phyloP scores from a whole-genome alignment of 2,329 filamentous ascomycete genomes.

The Chlorencoelia australis region DNA sequence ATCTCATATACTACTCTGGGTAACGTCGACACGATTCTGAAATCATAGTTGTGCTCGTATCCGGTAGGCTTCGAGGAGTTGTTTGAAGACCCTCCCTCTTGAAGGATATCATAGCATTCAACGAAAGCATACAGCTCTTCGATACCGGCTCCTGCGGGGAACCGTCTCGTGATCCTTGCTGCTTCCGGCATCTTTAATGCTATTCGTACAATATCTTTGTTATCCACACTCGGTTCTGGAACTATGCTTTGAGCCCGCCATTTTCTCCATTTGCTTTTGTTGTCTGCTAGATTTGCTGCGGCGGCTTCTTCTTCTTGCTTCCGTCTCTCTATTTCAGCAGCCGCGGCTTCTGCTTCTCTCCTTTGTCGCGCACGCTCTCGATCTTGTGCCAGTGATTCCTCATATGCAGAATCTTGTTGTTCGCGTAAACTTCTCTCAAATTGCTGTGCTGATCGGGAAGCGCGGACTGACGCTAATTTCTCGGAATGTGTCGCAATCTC shows the following conservation, averaged over 20 bases:
- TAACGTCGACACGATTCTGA: slow-evolving; percentile 76
- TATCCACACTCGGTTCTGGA: slow-evolving; percentile 53
- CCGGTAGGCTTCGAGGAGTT: slow-evolving; percentile 41
- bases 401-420: slow-evolving; percentile 88
- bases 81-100: slow-evolving; percentile 26
- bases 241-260: slow-evolving; percentile 66
- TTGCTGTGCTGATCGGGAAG: slow-evolving; percentile 69
- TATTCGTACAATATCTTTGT: slow-evolving; percentile 58
- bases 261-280: slow-evolving; percentile 57
- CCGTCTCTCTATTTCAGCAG: slow-evolving; percentile 55
- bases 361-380: slow-evolving; percentile 70
- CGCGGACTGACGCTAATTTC: slow-evolving; percentile 64
- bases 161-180: slow-evolving; percentile 67
- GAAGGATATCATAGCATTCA: slow-evolving; percentile 69
- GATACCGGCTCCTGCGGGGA: slow-evolving; percentile 56
- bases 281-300: slow-evolving; percentile 39
- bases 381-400: slow-evolving; percentile 80
- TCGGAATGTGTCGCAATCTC: slow-evolving; percentile 68
- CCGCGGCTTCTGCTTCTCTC: slow-evolving; percentile 64
- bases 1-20: slow-evolving; percentile 73
- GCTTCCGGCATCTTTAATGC: slow-evolving; percentile 52
- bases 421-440: slow-evolving; percentile 71
- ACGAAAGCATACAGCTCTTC: slow-evolving; percentile 88
- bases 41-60: slow-evolving; percentile 77
- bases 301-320: slow-evolving; percentile 52